phyloP scores from a whole-genome alignment of 2,329 filamentous ascomycete genomes.

The Botryotinia globosa region DNA sequence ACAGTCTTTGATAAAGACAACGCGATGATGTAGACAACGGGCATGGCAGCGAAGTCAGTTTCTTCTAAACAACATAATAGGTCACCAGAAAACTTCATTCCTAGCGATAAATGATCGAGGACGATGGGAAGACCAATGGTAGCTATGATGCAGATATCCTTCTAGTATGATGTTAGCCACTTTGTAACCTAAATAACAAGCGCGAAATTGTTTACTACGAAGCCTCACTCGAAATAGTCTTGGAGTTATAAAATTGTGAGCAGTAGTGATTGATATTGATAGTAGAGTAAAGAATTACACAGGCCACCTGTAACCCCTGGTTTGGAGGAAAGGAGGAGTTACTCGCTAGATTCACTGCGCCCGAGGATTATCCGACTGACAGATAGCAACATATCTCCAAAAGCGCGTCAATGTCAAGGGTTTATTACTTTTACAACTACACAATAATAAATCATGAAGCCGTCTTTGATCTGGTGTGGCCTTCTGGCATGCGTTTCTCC shows the following conservation, averaged over 20 bases:
- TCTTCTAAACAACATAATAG: conserved; percentile 19
- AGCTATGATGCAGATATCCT: conserved; percentile 14
- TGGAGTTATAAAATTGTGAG: neutral
- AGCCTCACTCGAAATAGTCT: neutral
- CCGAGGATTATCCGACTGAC: conserved; percentile 16
- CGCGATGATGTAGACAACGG: conserved; percentile 17
- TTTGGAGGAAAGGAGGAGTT: neutral
- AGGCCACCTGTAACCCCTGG: neutral
- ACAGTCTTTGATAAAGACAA: conserved; percentile 14
- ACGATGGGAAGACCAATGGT: conserved; percentile 10
- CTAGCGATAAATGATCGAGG: conserved; percentile 9
- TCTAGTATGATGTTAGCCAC: conserved; percentile 7
- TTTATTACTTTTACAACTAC: conserved; percentile 4
- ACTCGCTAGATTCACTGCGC: neutral
- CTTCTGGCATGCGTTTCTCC: conserved; percentile 70
- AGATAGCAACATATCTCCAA: conserved; percentile 18
- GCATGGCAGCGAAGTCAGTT: conserved; percentile 18
- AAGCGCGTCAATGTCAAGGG: conserved; percentile 5
- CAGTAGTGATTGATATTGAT: neutral
- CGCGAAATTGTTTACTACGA: neutral
- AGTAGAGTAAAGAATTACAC: neutral
- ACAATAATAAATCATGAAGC: conserved; percentile 56
- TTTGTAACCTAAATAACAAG: conserved; percentile 8
- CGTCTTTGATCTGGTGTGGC: conserved; percentile 59
- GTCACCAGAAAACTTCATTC: conserved; percentile 13